Evolutionary conservation across 345 rosid genomes (phyloP).

Genomic region (Turnera subulata): DNA sequence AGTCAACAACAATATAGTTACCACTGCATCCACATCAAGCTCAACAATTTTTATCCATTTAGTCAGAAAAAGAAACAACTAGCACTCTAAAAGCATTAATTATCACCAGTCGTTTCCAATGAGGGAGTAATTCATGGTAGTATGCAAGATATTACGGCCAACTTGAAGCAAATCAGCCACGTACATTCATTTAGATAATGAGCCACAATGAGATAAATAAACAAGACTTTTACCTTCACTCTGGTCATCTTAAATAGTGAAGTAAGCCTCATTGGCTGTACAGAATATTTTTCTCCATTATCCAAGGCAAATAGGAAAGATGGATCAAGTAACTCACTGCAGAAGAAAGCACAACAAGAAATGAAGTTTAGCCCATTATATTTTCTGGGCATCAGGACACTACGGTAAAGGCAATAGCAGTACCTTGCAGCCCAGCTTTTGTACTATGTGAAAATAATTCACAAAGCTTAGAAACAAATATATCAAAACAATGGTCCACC

Average conservation of each 20-base stretch:
- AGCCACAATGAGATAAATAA: background rate
- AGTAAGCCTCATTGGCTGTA: slow-evolving; percentile 87
- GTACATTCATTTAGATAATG: no score
- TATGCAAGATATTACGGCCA: background rate
- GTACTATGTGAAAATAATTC: slow-evolving; percentile 90
- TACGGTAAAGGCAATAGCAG: slow-evolving; percentile 7
- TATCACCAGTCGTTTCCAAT: background rate
- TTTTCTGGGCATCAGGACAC: slow-evolving; percentile 3
- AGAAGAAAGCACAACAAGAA: slow-evolving; percentile 20
- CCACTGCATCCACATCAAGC: no score
- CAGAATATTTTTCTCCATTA: slow-evolving; percentile 76
- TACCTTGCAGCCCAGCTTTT: slow-evolving; percentile 99
- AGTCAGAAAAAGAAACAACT: background rate
- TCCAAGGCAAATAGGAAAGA: slow-evolving; percentile 94
- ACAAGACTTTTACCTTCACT: slow-evolving; percentile 60
- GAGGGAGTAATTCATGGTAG: background rate
- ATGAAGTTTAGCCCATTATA: slow-evolving; percentile 22
- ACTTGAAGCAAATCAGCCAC: background rate
- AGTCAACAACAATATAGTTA: no score
- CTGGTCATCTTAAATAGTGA: slow-evolving; percentile 88
- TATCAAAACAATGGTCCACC: slow-evolving; percentile 98
- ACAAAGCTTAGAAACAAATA: slow-evolving; percentile 77
- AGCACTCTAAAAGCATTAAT: background rate
- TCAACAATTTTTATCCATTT: no score
- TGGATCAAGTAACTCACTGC: slow-evolving; percentile 92